phyloP scores from a whole-genome alignment of 108 stramenopile species.

The Cyclotella atomus region DNA sequence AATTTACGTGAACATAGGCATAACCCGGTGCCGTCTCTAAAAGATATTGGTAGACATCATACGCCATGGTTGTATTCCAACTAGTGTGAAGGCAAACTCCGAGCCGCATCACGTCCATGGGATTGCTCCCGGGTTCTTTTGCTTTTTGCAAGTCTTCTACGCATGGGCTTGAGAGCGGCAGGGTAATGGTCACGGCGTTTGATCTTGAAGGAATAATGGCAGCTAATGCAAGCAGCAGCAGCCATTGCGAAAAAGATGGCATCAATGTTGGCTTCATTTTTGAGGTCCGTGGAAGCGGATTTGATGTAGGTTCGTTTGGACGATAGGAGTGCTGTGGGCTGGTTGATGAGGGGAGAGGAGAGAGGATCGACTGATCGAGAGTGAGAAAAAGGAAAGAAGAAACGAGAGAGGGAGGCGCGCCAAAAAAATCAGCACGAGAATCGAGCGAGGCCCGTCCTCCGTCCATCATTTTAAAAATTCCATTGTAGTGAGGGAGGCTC shows the following conservation, averaged over 20 bases:
- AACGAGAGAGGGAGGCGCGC: too few species aligned
- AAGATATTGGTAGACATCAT: slow-evolving; percentile 21
- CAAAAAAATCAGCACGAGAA: too few species aligned
- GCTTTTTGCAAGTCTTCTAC: background rate
- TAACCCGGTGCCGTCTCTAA: background rate
- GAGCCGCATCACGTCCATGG: slow-evolving; percentile 6
- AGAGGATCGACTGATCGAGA: too few species aligned
- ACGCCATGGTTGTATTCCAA: slow-evolving; percentile 1
- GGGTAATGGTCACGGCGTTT: slow-evolving; percentile 6
- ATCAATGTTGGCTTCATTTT: background rate
- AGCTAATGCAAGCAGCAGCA: background rate
- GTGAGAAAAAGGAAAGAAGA: too few species aligned
- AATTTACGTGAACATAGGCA: slow-evolving; percentile 15
- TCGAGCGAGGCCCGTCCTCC: too few species aligned
- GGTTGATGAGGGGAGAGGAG: too few species aligned
- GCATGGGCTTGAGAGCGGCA: background rate
- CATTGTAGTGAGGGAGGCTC: too few species aligned
- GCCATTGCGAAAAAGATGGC: background rate
- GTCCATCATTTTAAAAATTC: too few species aligned
- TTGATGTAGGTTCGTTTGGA: too few species aligned
- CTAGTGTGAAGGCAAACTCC: slow-evolving; percentile 21
- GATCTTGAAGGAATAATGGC: background rate
- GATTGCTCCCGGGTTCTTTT: background rate
- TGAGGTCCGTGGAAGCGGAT: background rate
- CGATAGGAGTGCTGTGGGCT: too few species aligned